Evolutionary conservation across 139 green algal genomes (phyloP), one percentile per base, ranked within the genome.

Genomic region (Chlamydomonas sp.): DNA sequence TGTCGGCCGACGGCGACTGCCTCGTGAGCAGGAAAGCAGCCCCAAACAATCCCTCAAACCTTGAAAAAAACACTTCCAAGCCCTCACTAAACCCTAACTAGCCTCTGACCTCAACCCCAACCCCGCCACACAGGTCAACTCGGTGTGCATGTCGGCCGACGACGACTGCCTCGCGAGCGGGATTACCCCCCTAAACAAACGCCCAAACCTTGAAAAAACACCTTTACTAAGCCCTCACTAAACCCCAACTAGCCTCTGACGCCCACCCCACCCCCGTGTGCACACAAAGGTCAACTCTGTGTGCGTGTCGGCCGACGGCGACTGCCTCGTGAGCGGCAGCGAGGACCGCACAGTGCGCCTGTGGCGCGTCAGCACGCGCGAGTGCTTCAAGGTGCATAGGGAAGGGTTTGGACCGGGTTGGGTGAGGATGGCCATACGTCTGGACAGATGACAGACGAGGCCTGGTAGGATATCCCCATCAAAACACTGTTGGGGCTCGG

Each of bases 311-410:
- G 69, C 75, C 5, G 71, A 76, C 31, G 50, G 50, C 4, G 50
- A 61, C 50, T 6, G 5, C 13, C 4, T 61, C 50, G 30, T 61
- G 10, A 34, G 16, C 30, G 50, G 36, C n/a, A 28, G 35, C 3
- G 36, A 64, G 70, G 75, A 80, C 58, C 73, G 73, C 28, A 67
- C 60, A 8, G 73, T 80, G n/a, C 69, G 70, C 58, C 71, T 80
- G 28, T 80, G 75, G 75, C 66, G 70, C 31, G 62, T 81, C 48
- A 70, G 54, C 60, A 71, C 59, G 0, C 62, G 58, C 6, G 38
- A 72, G 31, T 75, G 59, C 70, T 77, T 81, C 65, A n/a, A 24
- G 58, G 28, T 28, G 36, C n/a, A 43, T 29, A 37, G 5, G 28
- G 58, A 37, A 22, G 28, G 29, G 24, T 16, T 54, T 54, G 43